phyloP scores from a whole-genome alignment of 2,329 filamentous ascomycete species.

The Camptophora hylomeconis region DNA sequence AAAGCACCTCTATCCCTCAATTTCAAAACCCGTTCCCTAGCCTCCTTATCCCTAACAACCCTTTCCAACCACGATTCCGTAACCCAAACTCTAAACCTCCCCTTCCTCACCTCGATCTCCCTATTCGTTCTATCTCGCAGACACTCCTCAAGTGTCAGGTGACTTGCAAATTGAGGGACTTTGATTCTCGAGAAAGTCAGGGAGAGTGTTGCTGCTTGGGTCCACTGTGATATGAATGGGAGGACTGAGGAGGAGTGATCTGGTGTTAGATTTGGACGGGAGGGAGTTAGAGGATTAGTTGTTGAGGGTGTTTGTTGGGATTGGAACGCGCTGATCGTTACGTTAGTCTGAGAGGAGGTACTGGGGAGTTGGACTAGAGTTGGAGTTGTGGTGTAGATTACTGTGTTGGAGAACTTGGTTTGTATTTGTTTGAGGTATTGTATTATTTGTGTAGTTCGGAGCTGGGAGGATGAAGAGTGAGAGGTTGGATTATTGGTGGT shows the following conservation, averaged over 20 bases:
- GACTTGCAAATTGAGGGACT: slow-evolving; percentile 25
- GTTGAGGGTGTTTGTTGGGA: background rate
- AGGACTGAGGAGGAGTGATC: slow-evolving; percentile 6
- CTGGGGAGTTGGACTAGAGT: slow-evolving; percentile 4
- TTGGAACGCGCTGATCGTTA: slow-evolving; percentile 3
- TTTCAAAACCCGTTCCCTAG: no score
- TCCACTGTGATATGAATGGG: slow-evolving; percentile 2
- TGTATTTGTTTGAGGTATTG: slow-evolving; percentile 23
- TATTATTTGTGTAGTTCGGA: slow-evolving; percentile 9
- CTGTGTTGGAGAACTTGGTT: slow-evolving; percentile 23
- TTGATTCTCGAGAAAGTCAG: slow-evolving; percentile 23
- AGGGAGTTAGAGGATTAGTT: slow-evolving; percentile 3
- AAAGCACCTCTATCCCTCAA: no score
- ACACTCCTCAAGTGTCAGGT: slow-evolving; percentile 22
- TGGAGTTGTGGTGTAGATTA: slow-evolving; percentile 26
- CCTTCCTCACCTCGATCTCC: slow-evolving; percentile 20
- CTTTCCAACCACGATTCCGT: no score
- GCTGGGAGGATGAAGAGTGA: background rate
- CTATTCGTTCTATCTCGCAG: slow-evolving; percentile 23
- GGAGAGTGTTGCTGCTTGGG: background rate
- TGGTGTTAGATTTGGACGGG: slow-evolving; percentile 4
- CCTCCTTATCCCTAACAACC: no score
- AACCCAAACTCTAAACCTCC: slow-evolving; percentile 1
- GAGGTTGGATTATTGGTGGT: no score
- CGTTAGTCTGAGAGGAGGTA: slow-evolving; percentile 13